Evolutionary conservation across 2,329 filamentous ascomycete species (phyloP).

Genomic region (Aspergillus fijiensis): DNA sequence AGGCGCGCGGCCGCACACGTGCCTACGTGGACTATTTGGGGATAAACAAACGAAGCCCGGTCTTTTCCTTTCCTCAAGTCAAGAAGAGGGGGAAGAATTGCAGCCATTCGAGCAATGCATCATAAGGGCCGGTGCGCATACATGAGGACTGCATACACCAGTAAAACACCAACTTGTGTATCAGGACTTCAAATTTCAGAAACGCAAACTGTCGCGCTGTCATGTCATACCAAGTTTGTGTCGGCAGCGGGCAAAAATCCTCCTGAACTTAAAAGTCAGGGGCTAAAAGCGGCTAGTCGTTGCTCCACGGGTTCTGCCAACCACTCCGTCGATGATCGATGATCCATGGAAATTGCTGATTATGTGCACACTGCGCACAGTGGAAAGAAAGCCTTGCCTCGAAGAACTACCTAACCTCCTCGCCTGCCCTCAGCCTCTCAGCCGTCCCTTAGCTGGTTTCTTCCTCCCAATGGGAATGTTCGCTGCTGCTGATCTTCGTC

Average conservation of each 20-base stretch:
- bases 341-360: background rate
- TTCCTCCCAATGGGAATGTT: conserved; percentile 12
- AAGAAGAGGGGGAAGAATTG: no score
- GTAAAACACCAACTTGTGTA: no score
- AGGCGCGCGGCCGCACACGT: background rate
- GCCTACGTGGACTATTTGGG: background rate
- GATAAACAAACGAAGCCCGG: background rate
- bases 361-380: no score
- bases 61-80: no score
- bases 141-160: no score
- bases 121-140: no score
- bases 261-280: background rate
- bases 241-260: background rate
- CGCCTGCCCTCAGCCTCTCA: conserved; percentile 1
- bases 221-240: background rate
- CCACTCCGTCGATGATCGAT: conserved; percentile 14
- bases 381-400: background rate
- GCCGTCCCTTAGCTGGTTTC: background rate
- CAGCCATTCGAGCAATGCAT: no score
- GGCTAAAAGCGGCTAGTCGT: conserved; percentile 1
- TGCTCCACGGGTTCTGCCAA: conserved; percentile 16
- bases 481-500: conserved; percentile 13
- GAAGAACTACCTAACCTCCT: conserved; percentile 9
- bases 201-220: background rate
- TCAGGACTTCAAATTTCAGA: no score